Base-by-base conservation (phyloP, 2,329 filamentous ascomycete species). In the Dothiorella sarmentorum region DNA sequence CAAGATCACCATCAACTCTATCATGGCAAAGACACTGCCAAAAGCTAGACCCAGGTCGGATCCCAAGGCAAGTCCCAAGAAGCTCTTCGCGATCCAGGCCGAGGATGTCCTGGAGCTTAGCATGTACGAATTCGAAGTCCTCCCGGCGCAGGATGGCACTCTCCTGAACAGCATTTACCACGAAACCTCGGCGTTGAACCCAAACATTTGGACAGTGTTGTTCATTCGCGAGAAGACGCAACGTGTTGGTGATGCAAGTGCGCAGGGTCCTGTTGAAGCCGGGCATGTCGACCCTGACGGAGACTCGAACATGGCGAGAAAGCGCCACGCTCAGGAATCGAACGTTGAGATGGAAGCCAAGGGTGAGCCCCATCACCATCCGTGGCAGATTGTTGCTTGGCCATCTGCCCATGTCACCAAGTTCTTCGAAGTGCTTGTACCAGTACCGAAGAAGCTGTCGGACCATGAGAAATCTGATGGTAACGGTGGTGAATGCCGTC, bases 381-480 rank as follows among this genome's bases (percentile, higher is more conserved):
- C 52, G 17, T 56, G 52, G 52, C 52, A 56, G 18, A 15, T 56
- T 5, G n/a, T 56, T 7, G 52, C 52, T 5, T 56, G 33, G 31
- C 52, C 38, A 17, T 56, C 52, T 10, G 38, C 38, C 4, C 40
- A 56, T 17, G 20, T 43, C 3, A 35, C 38, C 13, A 53, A 27
- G 5, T 17, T 18, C 22, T 13, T 29, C 22, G 49, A 53, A 13
- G 22, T 29, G 2, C 20, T 18, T 2, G 33, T 22, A 9, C 49
- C 49, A 6, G 35, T 29, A n/a, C 33, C 15, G 7, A 11, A 27
- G n/a, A 27, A 29, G 4, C 4, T 6, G 4, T 38, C 33, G 2
- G 13, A n/a, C n/a, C n/a, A 37, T 51, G 29, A 22, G 7, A 13
- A 37, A 7, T n/a, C n/a, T n/a, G n/a, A n/a, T n/a, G n/a, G n/a